Evolutionary conservation across 2,329 filamentous ascomycete genomes (phyloP), one percentile per base, ranked within the genome.

Genomic region (Trichoderma oligosporum): DNA sequence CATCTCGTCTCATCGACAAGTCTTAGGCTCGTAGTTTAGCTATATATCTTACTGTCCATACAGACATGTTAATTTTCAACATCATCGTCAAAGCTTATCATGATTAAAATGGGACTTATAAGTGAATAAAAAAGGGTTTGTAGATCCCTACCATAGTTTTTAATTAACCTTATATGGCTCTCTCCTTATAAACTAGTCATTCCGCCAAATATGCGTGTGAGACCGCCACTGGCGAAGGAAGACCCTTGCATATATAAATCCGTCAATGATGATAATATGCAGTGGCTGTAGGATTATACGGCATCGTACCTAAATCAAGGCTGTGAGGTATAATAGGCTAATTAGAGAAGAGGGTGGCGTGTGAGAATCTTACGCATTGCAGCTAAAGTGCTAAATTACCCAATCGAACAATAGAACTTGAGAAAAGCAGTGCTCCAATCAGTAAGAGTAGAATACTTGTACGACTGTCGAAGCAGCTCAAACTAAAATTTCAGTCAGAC

Each of bases 141-240:
- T 16, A 16, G 11, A 38, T 27, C n/a, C 46, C 46, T 35, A 33
- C 35, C n/a, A 18, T 36, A 11, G 33, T 38, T 31, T 29, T 18
- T 9, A 3, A 3, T 39, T 51, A 51, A 51, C 47, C 47, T 51
- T 51, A 39, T 51, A 24, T 51, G 25, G 36, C 35, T 29, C 41
- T 29, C 41, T 25, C 42, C 35, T 24, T 38, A 35, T 39, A 4
- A 39, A 25, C 4, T 4, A 9, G 4, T 29, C 33, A 14, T 36
- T n/a, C 2, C 25, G 7, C 16, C 7, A 42, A 16, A 8, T n/a
- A 39, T 36, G 35, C 35, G 24, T 16, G 35, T 51, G 24, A 39
- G 47, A 27, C 35, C 42, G 42, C 42, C 42, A 29, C 11, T 22
- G 24, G 22, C 46, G 22, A 49, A 16, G 35, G 38, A 20, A 38